These are phyloP conservation scores for Emmonsiellopsis sp. DNA, from an alignment of 2,329 filamentous ascomycete genomes.

Conservation along the genomic window DNA sequence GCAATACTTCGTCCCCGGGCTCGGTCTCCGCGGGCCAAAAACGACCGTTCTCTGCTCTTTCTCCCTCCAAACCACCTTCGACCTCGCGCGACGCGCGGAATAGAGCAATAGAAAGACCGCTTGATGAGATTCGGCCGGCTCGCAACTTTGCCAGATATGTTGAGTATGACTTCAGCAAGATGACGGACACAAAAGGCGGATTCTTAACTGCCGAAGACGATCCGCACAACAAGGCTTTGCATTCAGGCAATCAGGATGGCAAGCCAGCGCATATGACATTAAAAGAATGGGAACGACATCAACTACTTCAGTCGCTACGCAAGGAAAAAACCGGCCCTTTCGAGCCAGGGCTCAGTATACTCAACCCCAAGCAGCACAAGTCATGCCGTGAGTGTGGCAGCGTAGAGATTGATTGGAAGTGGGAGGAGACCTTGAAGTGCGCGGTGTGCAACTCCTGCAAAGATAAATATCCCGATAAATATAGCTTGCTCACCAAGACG, in stretches of 20 bases:
- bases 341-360: constrained; percentile 75
- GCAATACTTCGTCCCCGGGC: constrained; percentile 25
- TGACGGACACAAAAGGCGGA: constrained; percentile 95
- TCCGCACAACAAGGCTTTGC: constrained; percentile 72
- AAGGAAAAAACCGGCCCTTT: constrained; percentile 71
- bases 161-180: constrained; percentile 95
- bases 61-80: constrained; percentile 39
- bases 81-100: constrained; percentile 61
- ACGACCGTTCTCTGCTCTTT: constrained; percentile 56
- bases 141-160: constrained; percentile 89
- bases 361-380: constrained; percentile 57
- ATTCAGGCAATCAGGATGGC: constrained; percentile 45
- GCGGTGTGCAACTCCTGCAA: constrained; percentile 77
- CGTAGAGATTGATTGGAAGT: constrained; percentile 88
- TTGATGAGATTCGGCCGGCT: constrained; percentile 58
- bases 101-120: constrained; percentile 25
- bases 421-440: constrained; percentile 73
- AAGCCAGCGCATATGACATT: constrained; percentile 83
- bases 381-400: constrained; percentile 75
- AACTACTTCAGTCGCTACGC: constrained; percentile 62
- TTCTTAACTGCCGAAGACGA: constrained; percentile 89
- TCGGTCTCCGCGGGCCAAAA: constrained; percentile 58
- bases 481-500: constrained; percentile 91
- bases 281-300: constrained; percentile 81
- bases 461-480: constrained; percentile 82